phyloP scores from a whole-genome alignment of 352 stramenopile genomes.

The Pythium guiyangense region DNA sequence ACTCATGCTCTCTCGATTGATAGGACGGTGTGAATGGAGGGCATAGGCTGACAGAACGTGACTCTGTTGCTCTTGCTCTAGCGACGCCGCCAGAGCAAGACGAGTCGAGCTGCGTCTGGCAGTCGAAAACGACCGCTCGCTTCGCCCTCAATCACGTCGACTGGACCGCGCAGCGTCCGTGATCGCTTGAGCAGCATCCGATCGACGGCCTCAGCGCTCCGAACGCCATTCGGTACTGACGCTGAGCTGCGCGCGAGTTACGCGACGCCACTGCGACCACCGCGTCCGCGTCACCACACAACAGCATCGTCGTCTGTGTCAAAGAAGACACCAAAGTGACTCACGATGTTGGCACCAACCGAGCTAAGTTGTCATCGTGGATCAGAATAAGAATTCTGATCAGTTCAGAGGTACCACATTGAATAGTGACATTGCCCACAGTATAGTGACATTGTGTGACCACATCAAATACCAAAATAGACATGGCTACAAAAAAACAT shows the following conservation, averaged over 20 bases:
- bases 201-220: conserved; percentile 21
- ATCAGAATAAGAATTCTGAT: too few species aligned
- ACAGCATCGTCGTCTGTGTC: too few species aligned
- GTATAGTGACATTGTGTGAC: too few species aligned
- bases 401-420: too few species aligned
- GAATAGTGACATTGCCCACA: too few species aligned
- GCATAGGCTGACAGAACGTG: not conserved
- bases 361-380: too few species aligned
- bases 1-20: not conserved
- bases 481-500: too few species aligned
- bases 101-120: conserved; percentile 1
- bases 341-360: too few species aligned
- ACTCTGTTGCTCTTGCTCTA: conserved; percentile 6
- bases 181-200: conserved; percentile 47
- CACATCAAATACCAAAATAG: too few species aligned
- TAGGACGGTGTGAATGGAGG: not conserved
- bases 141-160: not conserved
- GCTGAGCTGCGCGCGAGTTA: conserved; percentile 75
- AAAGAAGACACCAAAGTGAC: too few species aligned
- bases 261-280: conserved; percentile 42
- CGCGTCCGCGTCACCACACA: too few species aligned
- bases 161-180: conserved; percentile 31
- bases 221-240: conserved; percentile 54
- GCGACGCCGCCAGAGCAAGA: conserved; percentile 20
- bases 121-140: conserved; percentile 22